Percentiles rank a stretch among this genome's conserved stretches.
These are phyloP conservation scores for Pseudogymnoascus sp. DNA, from an alignment of 2,329 filamentous ascomycete genomes.

Conservation along the genomic window DNA sequence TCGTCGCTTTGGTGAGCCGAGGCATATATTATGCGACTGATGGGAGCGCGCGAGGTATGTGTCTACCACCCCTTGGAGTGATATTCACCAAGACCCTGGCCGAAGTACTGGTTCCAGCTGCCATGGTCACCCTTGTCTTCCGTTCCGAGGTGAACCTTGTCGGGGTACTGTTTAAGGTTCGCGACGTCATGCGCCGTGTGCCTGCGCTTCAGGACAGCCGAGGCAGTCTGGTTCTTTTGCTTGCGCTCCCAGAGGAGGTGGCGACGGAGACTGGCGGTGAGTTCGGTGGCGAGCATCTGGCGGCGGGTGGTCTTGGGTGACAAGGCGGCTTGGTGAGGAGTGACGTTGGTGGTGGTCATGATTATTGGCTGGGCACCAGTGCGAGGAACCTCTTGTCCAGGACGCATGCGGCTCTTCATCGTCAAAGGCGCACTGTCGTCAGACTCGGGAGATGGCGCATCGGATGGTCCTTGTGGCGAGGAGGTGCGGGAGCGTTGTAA, in stretches of 20 bases:
- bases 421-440: conserved; percentile 40
- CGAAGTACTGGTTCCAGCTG: conserved; percentile 82
- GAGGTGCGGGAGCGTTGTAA: conserved; percentile 53
- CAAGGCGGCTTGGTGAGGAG: conserved; percentile 60
- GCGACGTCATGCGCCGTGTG: conserved; percentile 88
- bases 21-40: not conserved
- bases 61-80: conserved; percentile 76
- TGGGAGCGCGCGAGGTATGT: not conserved
- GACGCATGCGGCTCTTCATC: conserved; percentile 42
- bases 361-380: conserved; percentile 70
- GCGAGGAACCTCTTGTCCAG: conserved; percentile 42
- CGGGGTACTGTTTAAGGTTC: conserved; percentile 76
- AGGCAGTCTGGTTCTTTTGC: conserved; percentile 83
- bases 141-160: conserved; percentile 47
- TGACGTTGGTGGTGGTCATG: conserved; percentile 55
- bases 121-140: conserved; percentile 53
- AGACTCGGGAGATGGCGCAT: conserved; percentile 42
- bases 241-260: conserved; percentile 93
- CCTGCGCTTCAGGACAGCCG: conserved; percentile 79
- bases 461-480: conserved; percentile 60
- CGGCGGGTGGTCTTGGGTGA: conserved; percentile 87
- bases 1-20: not conserved
- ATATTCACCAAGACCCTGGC: conserved; percentile 71
- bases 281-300: conserved; percentile 91
- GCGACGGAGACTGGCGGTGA: conserved; percentile 85